Percentiles rank a stretch among this genome's conserved stretches.
These are phyloP conservation scores for Lotmaria passim DNA, from an alignment of 208 protist genomes.

Conservation along the genomic window DNA sequence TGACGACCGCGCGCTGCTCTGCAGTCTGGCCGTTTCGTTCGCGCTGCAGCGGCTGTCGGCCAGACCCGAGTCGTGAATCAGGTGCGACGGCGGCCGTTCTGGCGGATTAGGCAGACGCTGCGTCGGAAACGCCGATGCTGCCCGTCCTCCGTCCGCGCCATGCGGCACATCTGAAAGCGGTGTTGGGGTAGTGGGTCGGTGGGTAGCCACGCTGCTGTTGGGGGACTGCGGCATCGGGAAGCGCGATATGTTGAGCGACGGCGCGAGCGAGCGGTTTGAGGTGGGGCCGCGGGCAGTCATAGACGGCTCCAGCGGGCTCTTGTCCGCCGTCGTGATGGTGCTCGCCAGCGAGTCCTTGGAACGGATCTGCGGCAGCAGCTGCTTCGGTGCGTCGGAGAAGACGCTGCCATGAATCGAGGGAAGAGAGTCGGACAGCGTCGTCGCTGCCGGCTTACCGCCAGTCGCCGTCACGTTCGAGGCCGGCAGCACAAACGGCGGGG, in stretches of 20 bases:
- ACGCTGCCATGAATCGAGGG: slow-evolving; percentile 3
- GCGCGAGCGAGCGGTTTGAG: background rate
- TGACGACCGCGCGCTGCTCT: slow-evolving; percentile 7
- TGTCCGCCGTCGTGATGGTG: slow-evolving; percentile 2
- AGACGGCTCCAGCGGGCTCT: slow-evolving; percentile 12
- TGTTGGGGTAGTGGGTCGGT: slow-evolving; percentile 8
- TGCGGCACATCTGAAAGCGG: slow-evolving; percentile 11
- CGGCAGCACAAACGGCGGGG: background rate
- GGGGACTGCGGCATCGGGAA: background rate
- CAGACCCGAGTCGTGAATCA: background rate
- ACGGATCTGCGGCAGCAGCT: background rate
- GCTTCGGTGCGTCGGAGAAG: background rate
- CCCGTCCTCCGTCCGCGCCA: background rate
- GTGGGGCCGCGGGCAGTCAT: slow-evolving; percentile 22
- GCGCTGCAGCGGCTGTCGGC: slow-evolving; percentile 3
- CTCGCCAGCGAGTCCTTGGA: background rate
- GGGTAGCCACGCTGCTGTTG: slow-evolving; percentile 15
- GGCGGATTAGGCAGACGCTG: slow-evolving; percentile 15
- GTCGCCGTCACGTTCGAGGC: background rate
- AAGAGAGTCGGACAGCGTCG: slow-evolving; percentile 18
- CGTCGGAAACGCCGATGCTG: background rate
- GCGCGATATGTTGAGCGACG: slow-evolving; percentile 3
- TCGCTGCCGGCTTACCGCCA: background rate
- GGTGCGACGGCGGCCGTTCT: slow-evolving; percentile 8
- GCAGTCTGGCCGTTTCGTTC: background rate